phyloP scores from a whole-genome alignment of 306 rosid species.

The Carpinus fangiana region DNA sequence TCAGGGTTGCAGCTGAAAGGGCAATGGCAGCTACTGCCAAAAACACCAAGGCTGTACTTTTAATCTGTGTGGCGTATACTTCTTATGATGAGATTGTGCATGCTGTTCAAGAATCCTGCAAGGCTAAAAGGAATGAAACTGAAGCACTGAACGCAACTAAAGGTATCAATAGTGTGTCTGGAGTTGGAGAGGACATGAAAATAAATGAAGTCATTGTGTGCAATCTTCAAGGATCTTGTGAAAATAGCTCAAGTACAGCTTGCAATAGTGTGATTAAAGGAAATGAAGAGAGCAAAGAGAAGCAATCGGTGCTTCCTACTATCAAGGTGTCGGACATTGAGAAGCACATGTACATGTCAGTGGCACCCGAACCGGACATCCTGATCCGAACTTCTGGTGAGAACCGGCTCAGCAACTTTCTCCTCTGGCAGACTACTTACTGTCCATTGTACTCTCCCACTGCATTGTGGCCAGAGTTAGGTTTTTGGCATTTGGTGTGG shows the following conservation, averaged over 20 bases:
- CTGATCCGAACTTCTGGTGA: constrained; percentile 69
- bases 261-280: constrained; percentile 22
- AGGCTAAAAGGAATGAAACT: constrained; percentile 44
- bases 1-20: constrained; percentile 59
- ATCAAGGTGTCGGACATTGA: constrained; percentile 61
- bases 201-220: constrained; percentile 29
- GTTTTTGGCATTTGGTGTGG: constrained; percentile 64
- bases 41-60: constrained; percentile 49
- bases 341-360: constrained; percentile 69
- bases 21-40: constrained; percentile 67
- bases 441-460: constrained; percentile 67
- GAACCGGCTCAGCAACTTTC: constrained; percentile 72
- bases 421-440: constrained; percentile 71
- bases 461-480: constrained; percentile 82
- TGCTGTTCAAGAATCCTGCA: constrained; percentile 64
- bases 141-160: constrained; percentile 28
- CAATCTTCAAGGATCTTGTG: constrained; percentile 28
- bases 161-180: constrained; percentile 27
- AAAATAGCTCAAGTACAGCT: constrained; percentile 18
- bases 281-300: constrained; percentile 22
- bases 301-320: constrained; percentile 29
- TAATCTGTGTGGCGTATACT: constrained; percentile 69
- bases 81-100: constrained; percentile 65
- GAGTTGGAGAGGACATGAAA: constrained; percentile 22
- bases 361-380: constrained; percentile 77